Evolutionary conservation across 495 filamentous ascomycete species (phyloP), one percentile per base, ranked within the genome.

Genomic region (Podospora pseudocomata): DNA sequence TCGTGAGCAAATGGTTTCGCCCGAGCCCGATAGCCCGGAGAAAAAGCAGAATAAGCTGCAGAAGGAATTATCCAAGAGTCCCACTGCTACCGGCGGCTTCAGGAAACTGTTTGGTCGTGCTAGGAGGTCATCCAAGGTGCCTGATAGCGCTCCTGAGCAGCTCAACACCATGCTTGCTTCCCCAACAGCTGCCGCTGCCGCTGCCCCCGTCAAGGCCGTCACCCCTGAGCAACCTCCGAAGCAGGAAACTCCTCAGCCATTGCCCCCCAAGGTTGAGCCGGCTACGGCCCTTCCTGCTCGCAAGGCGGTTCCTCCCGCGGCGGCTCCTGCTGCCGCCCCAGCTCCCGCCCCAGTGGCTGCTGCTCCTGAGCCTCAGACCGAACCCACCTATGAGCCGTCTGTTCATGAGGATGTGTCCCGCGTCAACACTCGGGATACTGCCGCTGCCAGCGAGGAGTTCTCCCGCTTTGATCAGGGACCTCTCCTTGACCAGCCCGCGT

Each of bases 391-490:
- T 70, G 81, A 86, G 73, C 80, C 84, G 64, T 77, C 86, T 70
- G 74, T 82, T 34, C 83, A 86, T 62, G 85, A 89, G 64, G 76
- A 71, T 3, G 60, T 85, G 18, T 90, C 89, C 16, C 86, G 86
- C 56, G 83, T 89, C 32, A 86, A 84, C 73, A 87, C 89, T 4
- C 83, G 83, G 28, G 92, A 94, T 72, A 86, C 87, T 54, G 81
- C 81, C 13, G 85, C 88, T 57, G 87, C 90, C 18, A 86, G 87
- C 32, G 85, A 88, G 6, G 89, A 90, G 60, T 96, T 96, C 79
- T 87, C 90, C 26, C 87, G 87, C 64, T 98, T 98, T 75, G 89
- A 94, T 75, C 94, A 97, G 80, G 95, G 95, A 15, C 95, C 95
- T 4, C 81, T 98, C 53, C 73, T 85, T 27, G 94, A 99, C 53